Base-by-base conservation (phyloP, 768 basidiomycete species). In the Suillus decipiens region DNA sequence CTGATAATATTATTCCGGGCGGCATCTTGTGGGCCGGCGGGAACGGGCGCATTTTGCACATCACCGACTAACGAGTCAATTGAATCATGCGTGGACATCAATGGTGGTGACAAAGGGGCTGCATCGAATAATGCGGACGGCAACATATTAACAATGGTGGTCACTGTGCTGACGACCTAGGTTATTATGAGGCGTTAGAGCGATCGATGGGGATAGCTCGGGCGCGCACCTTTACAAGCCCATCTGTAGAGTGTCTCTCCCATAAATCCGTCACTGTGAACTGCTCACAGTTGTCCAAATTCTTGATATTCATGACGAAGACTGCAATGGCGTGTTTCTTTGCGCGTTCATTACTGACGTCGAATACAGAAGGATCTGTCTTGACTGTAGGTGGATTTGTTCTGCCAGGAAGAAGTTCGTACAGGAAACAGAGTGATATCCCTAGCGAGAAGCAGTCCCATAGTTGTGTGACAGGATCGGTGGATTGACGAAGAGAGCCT, bases 381-480 rank as follows among this genome's bases (percentile, higher is more conserved):
- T 86, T 81, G 60, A 93, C 86, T 24, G 73, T 69, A 17, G 79
- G 75, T 3, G 73, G 71, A 31, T 28, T 57, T 53, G 60, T 39
- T 57, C 37, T 61, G 5, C 58, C 58, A 43, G 90, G 89, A 61
- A 98, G 88, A 75, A 91, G 88, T 78, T 99, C 96, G 82, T 93
- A 96, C 69, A 99, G 88, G 80, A 92, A 97, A 79, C 95, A 96
- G 68, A 99, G 90, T 51, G 95, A 89, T 55, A 93, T 88, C 63
- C 97, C 97, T 41, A 95, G 85, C 47, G 95, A 89, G 78, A 99
- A 92, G 73, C 92, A 88, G 72, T 94, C 92, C 89, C 96, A 96
- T 57, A 98, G 87, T 75, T 95, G 93, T 54, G 90, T 89, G 70
- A 99, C 96, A 42, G 95, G 93, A 79, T 98, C 95, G 48, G 89